Evolutionary conservation across 306 rosid genomes (phyloP), one percentile per base, ranked within the genome.

Genomic region (Dalbergia oliveri): DNA sequence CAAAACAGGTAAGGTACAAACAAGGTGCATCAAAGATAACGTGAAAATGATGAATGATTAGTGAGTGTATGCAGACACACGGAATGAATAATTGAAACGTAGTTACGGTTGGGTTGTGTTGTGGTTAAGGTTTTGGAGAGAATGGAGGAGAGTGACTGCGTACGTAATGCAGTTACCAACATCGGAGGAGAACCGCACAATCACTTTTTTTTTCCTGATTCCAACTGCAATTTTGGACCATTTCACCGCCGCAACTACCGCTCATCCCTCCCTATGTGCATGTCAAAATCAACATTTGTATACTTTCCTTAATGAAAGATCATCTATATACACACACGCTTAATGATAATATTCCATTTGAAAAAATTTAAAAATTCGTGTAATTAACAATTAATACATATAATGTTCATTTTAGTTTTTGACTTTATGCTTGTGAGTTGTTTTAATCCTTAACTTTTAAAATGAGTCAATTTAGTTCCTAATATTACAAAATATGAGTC

Each of bases 41-140:
- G 19, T 62, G 69, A 35, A 26, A 26, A 26, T 26, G 31, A 26
- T 2, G 31, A 16, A 51, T 5, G 4, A 61, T 63, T 6, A 64
- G 35, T 21, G 64, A 58, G 6, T 56, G 31, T 18, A 56, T 16
- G 62, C 9, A 56, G 9, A 33, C 9, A 37, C 31, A 26, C 31
- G 1, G 31, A 26, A 26, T 26, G 18, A 76, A 16, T 43, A 66
- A 81, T 18, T 56, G 70, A 21, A 66, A 66, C 3, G 44, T 14
- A 19, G 31, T 26, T 26, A 26, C 1, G 31, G 31, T 26, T 26
- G 31, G 31, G 31, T 2, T 26, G 31, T 26, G 31, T 26, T 59
- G 59, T 67, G 71, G 71, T 74, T 75, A 59, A 68, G 68, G 62
- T 61, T 82, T 82, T 69, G 73, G 69, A 62, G 78, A 72, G 66